These are phyloP conservation scores for Vaccinium corymbosum DNA, from an alignment of 148 eudicot species.

Conservation along the genomic window DNA sequence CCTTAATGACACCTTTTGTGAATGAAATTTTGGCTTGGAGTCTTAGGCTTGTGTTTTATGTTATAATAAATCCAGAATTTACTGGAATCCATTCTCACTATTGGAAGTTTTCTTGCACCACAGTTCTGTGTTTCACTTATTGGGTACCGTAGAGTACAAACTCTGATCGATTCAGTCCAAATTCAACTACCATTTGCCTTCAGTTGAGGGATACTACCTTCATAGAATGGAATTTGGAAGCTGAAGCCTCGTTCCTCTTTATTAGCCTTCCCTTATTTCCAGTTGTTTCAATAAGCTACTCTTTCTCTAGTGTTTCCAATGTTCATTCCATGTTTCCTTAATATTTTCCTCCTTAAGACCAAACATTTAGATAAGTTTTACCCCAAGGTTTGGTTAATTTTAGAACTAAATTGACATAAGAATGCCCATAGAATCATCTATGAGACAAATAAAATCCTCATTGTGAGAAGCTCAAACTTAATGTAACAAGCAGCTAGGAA, in stretches of 20 bases:
- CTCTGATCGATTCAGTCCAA: background rate
- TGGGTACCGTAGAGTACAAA: background rate
- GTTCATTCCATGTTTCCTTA: background rate
- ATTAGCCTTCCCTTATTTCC: background rate
- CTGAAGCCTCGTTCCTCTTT: background rate
- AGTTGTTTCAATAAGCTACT: background rate
- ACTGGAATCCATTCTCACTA: background rate
- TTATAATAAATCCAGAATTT: background rate
- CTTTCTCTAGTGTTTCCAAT: background rate
- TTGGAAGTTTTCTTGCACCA: background rate
- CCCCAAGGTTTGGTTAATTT: background rate
- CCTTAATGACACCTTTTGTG: background rate
- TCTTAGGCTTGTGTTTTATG: background rate
- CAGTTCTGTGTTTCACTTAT: background rate
- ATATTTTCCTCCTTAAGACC: background rate
- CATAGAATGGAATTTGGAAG: background rate
- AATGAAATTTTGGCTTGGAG: background rate
- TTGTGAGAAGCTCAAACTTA: background rate
- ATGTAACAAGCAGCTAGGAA: background rate
- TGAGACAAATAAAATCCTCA: background rate
- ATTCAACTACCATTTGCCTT: background rate
- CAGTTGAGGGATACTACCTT: background rate
- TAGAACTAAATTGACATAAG: background rate
- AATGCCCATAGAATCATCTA: background rate
- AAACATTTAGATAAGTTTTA: background rate